Conservation (phyloP, 2,329 filamentous ascomycete species). For the Ceratocystis eucalypticola region DNA sequence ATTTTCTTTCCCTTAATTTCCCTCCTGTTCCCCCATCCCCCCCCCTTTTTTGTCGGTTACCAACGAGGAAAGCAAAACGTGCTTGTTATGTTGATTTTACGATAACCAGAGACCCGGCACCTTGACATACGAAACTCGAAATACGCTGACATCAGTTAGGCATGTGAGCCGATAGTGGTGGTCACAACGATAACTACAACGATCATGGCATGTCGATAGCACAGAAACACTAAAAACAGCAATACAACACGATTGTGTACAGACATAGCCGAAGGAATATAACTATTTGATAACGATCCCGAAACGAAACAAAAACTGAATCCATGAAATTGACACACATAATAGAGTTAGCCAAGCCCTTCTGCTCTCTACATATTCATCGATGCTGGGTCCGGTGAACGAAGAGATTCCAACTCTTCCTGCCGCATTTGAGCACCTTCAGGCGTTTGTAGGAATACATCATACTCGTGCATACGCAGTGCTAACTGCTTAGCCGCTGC, state of each 20-base stretch:
- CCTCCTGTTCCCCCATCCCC: no score
- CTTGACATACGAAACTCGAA: neutral
- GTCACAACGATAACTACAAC: no score
- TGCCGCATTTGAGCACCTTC: constrained; percentile 10
- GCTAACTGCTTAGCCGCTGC: constrained; percentile 41
- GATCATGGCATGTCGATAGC: no score
- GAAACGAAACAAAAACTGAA: no score
- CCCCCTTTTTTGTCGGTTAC: neutral
- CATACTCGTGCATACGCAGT: constrained; percentile 38
- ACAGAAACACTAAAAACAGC: no score
- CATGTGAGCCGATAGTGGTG: no score
- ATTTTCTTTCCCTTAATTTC: neutral
- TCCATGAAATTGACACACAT: no score
- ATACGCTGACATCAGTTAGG: no score
- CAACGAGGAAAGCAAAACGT: neutral
- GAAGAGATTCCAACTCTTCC: constrained; percentile 9
- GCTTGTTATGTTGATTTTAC: neutral
- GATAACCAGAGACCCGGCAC: neutral
- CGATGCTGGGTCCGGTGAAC: neutral
- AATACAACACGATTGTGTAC: no score
- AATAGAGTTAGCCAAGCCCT: no score
- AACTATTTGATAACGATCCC: no score
- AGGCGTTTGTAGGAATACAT: constrained; percentile 29
- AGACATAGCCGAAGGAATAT: no score
- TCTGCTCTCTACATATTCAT: constrained; percentile 7